Base-by-base conservation (phyloP, 345 rosid species). In the Eucalyptus shirleyi region DNA sequence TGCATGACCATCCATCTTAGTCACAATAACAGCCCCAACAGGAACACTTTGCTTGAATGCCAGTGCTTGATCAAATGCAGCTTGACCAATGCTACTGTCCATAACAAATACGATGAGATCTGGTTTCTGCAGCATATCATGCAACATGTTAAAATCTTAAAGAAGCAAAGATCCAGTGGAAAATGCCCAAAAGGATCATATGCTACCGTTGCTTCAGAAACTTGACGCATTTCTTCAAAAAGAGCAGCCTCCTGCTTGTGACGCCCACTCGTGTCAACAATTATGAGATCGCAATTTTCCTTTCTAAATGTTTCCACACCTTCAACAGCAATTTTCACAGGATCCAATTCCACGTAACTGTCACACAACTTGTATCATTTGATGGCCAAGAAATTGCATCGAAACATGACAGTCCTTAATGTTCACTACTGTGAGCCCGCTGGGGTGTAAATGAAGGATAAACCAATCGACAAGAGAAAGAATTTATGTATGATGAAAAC, bases 171-270 rank as follows among this genome's bases (percentile, higher is more conserved):
- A 30, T 87, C 50, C 50, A 45, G 34, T 21, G 80, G 40, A 89
- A 50, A 59, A 17, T 16, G 87, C 28, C 77, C 28, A 65, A 86
- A 77, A 50, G 85, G 21, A 60, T 53, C 24, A 92, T 15, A 80
- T 77, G 82, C 82, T 94, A 96, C 99, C 94, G 97, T 96, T 91
- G 99, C 99, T 95, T 96, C 99, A 86, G 98, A 93, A 89, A 98
- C 99, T 98, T 96, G 98, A 55, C 98, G 98, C 98, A 97, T 97
- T 94, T 97, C 99, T 94, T 98, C 99, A 93, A 97, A 98, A 87
- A 98, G 96, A 53, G 98, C 90, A 92, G 97, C 98, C 92, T 98
- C 99, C 93, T 97, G 99, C 91, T 95, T 96, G 93, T 98, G 98
- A 55, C 98, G 98, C 89, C 99, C 99, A 93, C 99, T 98, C 15